Base-by-base conservation (phyloP, 2,329 filamentous ascomycete species). In the Drechmeria coniospora region DNA sequence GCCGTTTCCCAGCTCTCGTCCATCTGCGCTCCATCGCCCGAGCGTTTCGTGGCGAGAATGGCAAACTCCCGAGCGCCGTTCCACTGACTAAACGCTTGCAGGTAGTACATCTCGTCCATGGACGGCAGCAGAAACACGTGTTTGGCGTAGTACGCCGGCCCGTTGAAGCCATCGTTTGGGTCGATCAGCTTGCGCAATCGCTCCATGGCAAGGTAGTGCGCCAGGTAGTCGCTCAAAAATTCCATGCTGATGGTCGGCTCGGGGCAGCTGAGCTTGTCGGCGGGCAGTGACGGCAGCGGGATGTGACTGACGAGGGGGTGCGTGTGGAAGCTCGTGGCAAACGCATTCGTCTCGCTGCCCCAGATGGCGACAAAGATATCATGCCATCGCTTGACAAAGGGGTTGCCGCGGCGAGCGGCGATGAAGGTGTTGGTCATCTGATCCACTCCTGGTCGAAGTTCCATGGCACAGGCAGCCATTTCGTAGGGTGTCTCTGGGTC, bases 361-460 rank as follows among this genome's bases (percentile, higher is more conserved):
- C 55, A 57, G 7, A 57, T 37, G 5, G 46, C 34, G 25, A 42
- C 30, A 32, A 51, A 57, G 10, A 51, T 43, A 9, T 52, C 45
- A 31, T 57, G 49, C 56, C 57, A 61, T 31, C 42, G 46, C 35
- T 51, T 54, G 30, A 63, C 56, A 32, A 63, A 61, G 1, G 42
- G 40, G 28, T 61, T 55, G 8, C 50, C 49, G 20, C 53, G 53
- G 21, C 57, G 50, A 2, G 50, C 41, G 2, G 55, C 54, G 9
- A 63, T 47, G 33, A 63, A 61, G 26, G 55, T 51, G 28, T 63
- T 64, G 15, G 53, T 37, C 3, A 34, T 27, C 10, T 27, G 11
- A 15, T 33, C 29, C 21, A 21, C 20, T 19, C 33, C 12, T 9
- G 24, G 22, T 8, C 23, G 27, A 8, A 24, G 29, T 17, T 27